These are phyloP conservation scores for Trifolium subterraneum DNA, from an alignment of 306 rosid species.

Conservation along the genomic window DNA sequence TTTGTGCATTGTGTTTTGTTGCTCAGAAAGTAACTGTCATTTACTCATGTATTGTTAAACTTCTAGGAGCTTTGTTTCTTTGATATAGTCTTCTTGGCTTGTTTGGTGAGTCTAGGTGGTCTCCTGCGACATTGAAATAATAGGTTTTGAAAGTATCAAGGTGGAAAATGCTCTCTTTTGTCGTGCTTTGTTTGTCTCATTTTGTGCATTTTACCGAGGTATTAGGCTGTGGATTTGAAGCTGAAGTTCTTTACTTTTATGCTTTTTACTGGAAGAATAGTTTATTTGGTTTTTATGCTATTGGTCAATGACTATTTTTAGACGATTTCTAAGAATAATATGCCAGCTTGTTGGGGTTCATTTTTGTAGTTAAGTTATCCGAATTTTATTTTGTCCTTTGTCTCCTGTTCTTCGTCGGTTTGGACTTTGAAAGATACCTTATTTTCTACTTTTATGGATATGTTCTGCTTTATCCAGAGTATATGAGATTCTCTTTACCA, in stretches of 20 bases:
- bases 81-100: neutral
- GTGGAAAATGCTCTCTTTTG: neutral
- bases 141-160: conserved; percentile 10
- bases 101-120: neutral
- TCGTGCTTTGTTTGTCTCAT: conserved; percentile 21
- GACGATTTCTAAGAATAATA: conserved; percentile 19
- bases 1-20: conserved; percentile 7
- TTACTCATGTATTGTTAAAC: neutral
- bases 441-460: conserved; percentile 25
- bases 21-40: conserved; percentile 18
- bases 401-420: conserved; percentile 18
- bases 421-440: neutral
- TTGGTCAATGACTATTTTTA: conserved; percentile 16
- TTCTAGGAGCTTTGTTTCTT: conserved; percentile 10
- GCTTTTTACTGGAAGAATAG: neutral
- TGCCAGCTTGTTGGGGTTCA: conserved; percentile 1
- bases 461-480: conserved; percentile 33
- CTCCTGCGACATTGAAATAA: neutral
- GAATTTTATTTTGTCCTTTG: conserved; percentile 9
- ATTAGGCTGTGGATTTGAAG: neutral
- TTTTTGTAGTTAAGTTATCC: neutral
- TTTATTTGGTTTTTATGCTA: conserved; percentile 14
- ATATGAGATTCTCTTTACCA: conserved; percentile 8
- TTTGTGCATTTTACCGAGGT: neutral
- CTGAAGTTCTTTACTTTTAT: conserved; percentile 17